Base-by-base conservation (phyloP, 768 basidiomycete species). In the Lyophyllum shimeji region DNA sequence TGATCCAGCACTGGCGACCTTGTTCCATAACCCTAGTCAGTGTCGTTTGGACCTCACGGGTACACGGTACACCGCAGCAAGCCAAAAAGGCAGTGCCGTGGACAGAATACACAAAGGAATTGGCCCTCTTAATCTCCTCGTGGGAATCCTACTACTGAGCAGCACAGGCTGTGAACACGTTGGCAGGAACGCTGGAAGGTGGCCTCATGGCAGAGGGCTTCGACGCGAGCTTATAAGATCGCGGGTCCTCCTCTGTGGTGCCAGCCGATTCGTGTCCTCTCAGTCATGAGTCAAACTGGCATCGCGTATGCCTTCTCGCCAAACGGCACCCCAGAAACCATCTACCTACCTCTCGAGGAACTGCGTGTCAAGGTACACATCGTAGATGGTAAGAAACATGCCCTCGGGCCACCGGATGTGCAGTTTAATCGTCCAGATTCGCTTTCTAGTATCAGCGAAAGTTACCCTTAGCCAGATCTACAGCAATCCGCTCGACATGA, bases 401-500 rank as follows among this genome's bases (percentile, higher is more conserved):
- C 62, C 5, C 62, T 27, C 15, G 29, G 29, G 12, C 50, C 25
- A n/a, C 37, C 25, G 11, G 31, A 9, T 25, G 20, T 46, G 31
- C 34, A 42, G n/a, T 49, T 18, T 13, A 51, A 25, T 47, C 20
- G 12, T 45, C 24, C 34, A 29, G 45, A 42, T 46, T 55, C 31
- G 45, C 33, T n/a, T 47, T 50, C 31, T 15, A 81, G 80, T 77
- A 0, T 76, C 80, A n/a, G 77, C 79, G 1, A 70, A 72, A 17
- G 70, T 81, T 0, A 67, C 73, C 1, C 60, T 82, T 37, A 56
- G 59, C 1, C 81, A 82, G 50, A 66, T 64, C 0, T 82, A 74
- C 63, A 63, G 51, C 15, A 82, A 82, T 55, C 59, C 70, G 0
- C 68, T 69, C 2, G 63, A 67, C 8, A 58, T 56, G 33, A 62